A percentile compares a stretch with the other conserved stretches of the same genome.
phyloP scores from a whole-genome alignment of 2,329 filamentous ascomycete genomes.

The Alternaria ventricosa region DNA sequence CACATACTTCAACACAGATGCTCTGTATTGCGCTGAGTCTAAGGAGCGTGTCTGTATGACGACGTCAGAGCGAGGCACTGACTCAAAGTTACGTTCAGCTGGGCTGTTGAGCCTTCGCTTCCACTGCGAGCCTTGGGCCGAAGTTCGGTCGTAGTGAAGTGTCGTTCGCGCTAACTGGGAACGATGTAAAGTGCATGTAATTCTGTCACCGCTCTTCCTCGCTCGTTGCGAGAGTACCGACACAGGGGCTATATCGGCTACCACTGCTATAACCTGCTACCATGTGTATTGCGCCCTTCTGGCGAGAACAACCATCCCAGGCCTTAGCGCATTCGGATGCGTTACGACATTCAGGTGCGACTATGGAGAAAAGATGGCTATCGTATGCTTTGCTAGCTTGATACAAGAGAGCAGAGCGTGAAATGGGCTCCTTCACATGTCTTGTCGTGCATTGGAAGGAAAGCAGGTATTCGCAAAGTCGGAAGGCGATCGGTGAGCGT shows the following conservation, averaged over 20 bases:
- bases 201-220: constrained; percentile 35
- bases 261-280: constrained; percentile 7
- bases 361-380: background rate
- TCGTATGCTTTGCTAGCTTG: background rate
- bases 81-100: constrained; percentile 11
- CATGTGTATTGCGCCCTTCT: background rate
- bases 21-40: background rate
- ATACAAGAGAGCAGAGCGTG: background rate
- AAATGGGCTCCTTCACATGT: background rate
- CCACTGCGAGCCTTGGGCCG: constrained; percentile 13
- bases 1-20: background rate
- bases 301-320: background rate
- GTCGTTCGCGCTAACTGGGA: constrained; percentile 18
- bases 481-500: constrained; percentile 2
- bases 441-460: constrained; percentile 1
- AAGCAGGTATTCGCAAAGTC: background rate
- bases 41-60: background rate
- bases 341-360: background rate
- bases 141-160: constrained; percentile 25
- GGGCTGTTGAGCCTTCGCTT: constrained; percentile 1
- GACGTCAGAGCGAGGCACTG: constrained; percentile 1
- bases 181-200: constrained; percentile 11
- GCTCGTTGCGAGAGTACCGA: constrained; percentile 11
- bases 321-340: background rate
- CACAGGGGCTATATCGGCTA: background rate